Conservation (phyloP, 2,329 filamentous ascomycete species). For the Orbilia brochopaga region DNA sequence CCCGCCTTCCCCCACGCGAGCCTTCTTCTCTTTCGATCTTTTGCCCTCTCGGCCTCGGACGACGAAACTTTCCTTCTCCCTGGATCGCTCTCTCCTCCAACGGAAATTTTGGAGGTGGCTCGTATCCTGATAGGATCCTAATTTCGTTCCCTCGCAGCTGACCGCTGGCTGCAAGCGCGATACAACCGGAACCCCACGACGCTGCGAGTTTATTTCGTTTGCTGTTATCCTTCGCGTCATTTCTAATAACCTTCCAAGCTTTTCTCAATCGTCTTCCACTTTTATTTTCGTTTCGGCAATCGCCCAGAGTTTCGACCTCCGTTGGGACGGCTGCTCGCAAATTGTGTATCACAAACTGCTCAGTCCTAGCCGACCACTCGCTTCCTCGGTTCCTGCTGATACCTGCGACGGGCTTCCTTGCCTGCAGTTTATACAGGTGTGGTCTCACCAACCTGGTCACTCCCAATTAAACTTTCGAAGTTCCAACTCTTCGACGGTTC, state of each 20-base stretch:
- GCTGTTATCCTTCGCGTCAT: no score
- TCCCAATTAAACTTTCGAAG: constrained; percentile 43
- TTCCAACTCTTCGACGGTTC: constrained; percentile 23
- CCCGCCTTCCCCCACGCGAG: constrained; percentile 10
- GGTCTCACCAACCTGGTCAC: constrained; percentile 50
- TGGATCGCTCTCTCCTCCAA: constrained; percentile 19
- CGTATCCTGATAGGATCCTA: constrained; percentile 38
- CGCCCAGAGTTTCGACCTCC: constrained; percentile 24
- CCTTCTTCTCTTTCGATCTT: constrained; percentile 8
- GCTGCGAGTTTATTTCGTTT: constrained; percentile 1
- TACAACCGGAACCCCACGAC: constrained; percentile 18
- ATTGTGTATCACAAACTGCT: constrained; percentile 50
- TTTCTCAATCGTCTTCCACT: not conserved
- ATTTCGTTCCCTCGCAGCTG: constrained; percentile 28
- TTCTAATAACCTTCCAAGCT: not conserved
- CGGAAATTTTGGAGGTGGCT: constrained; percentile 42
- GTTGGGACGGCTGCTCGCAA: constrained; percentile 30
- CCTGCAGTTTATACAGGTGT: constrained; percentile 47
- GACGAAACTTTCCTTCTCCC: constrained; percentile 1
- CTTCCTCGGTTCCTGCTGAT: constrained; percentile 44
- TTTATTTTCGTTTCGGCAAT: constrained; percentile 38
- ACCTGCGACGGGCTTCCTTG: constrained; percentile 17
- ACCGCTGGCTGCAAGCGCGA: constrained; percentile 28
- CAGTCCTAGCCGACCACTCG: constrained; percentile 44
- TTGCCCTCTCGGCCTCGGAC: constrained; percentile 7